A percentile compares a stretch with the other conserved stretches of the same genome.
phyloP scores from a whole-genome alignment of 2,329 filamentous ascomycete species.

The Zopfia rhizophila region DNA sequence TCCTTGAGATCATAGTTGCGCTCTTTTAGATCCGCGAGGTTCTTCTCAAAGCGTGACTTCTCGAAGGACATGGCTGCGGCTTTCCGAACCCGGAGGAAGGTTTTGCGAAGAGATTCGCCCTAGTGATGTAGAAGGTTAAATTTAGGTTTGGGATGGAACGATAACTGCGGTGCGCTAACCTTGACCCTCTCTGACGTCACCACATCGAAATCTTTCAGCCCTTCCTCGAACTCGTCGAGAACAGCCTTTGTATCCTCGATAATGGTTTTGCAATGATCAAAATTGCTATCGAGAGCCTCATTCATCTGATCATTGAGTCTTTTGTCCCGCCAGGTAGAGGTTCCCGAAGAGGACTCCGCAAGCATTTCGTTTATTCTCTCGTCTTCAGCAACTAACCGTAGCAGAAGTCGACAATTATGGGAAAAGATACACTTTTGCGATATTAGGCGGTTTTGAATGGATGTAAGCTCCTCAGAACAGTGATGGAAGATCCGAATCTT shows the following conservation, averaged over 20 bases:
- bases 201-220: conserved; percentile 32
- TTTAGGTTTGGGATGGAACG: too few relatives aligned
- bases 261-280: conserved; percentile 25
- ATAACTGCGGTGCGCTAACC: too few relatives aligned
- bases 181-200: too few relatives aligned
- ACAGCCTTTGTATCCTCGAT: conserved; percentile 26
- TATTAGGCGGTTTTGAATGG: conserved; percentile 24
- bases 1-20: too few relatives aligned
- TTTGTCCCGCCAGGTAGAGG: conserved; percentile 30
- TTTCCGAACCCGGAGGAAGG: too few relatives aligned
- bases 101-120: too few relatives aligned
- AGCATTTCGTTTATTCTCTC: conserved; percentile 30
- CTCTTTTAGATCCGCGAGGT: too few relatives aligned
- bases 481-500: conserved; percentile 30
- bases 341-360: conserved; percentile 21
- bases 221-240: conserved; percentile 20
- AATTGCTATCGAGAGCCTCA: conserved; percentile 21
- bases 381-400: conserved; percentile 25
- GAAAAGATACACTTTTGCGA: conserved; percentile 29
- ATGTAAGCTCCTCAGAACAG: conserved; percentile 28
- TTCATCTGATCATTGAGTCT: conserved; percentile 27
- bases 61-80: too few relatives aligned
- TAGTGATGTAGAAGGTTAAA: too few relatives aligned
- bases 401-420: conserved; percentile 33
- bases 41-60: too few relatives aligned